Conservation (phyloP, 1,284 basidiomycete genomes). For the Boletus holoroseus region DNA sequence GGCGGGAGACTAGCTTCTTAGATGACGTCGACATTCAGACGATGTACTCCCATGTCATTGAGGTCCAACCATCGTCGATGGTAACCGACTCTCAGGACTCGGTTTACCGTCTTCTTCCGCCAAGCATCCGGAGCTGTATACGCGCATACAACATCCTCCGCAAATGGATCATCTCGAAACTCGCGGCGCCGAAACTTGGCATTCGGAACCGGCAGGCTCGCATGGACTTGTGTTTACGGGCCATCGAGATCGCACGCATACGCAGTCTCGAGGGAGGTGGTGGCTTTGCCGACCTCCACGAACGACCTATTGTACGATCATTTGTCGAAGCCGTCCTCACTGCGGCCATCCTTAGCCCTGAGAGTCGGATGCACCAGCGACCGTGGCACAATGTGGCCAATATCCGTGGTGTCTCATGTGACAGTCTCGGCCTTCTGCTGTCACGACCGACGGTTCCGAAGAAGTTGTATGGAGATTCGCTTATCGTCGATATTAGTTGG, state of each 20-base stretch:
- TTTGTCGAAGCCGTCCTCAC: slow-evolving; percentile 71
- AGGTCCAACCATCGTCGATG: slow-evolving; percentile 63
- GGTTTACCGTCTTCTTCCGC: slow-evolving; percentile 66
- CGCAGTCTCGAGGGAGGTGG: slow-evolving; percentile 46
- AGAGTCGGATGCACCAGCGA: slow-evolving; percentile 64
- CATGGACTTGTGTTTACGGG: slow-evolving; percentile 64
- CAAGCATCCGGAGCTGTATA: slow-evolving; percentile 65
- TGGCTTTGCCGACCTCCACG: slow-evolving; percentile 31
- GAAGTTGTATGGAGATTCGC: slow-evolving; percentile 42
- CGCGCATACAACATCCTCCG: slow-evolving; percentile 68
- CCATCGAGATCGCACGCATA: slow-evolving; percentile 64
- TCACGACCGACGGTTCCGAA: slow-evolving; percentile 44
- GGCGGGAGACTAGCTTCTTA: slow-evolving; percentile 45
- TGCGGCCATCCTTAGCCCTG: slow-evolving; percentile 66
- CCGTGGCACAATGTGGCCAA: slow-evolving; percentile 69
- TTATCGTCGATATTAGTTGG: slow-evolving; percentile 76
- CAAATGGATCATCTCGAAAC: slow-evolving; percentile 68
- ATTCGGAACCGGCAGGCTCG: slow-evolving; percentile 58
- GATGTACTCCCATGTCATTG: slow-evolving; percentile 64
- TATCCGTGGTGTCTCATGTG: slow-evolving; percentile 52
- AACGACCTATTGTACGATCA: slow-evolving; percentile 61
- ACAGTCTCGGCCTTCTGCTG: slow-evolving; percentile 55
- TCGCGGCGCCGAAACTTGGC: slow-evolving; percentile 58
- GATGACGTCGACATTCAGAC: slow-evolving; percentile 69
- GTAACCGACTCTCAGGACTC: slow-evolving; percentile 66